Conservation (phyloP, 2,329 filamentous ascomycete genomes). For the Escovopsis sp. region DNA sequence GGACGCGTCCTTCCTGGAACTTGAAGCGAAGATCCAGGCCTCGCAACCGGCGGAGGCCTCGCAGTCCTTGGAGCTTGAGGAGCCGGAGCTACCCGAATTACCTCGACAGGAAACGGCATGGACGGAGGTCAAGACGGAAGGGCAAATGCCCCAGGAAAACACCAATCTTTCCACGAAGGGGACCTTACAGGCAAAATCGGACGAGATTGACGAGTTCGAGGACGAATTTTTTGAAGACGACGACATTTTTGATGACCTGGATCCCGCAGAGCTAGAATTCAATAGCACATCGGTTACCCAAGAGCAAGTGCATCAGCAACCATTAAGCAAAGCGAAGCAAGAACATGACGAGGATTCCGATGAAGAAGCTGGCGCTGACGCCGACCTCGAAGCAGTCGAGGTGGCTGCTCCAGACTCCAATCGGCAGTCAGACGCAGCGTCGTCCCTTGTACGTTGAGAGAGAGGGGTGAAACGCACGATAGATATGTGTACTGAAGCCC, state of each 20-base stretch:
- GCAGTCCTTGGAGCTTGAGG: not conserved
- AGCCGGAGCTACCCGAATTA: not conserved
- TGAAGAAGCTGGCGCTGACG: slow-evolving; percentile 48
- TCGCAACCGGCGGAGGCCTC: slow-evolving; percentile 18
- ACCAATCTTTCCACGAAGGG: not conserved
- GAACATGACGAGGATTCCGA: slow-evolving; percentile 21
- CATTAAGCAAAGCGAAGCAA: slow-evolving; percentile 1
- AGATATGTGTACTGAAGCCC: slow-evolving; percentile 42
- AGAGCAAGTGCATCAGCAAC: not conserved
- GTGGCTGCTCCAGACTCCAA: slow-evolving; percentile 56
- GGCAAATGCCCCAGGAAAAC: not conserved
- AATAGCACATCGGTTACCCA: slow-evolving; percentile 1
- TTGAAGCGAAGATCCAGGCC: slow-evolving; percentile 30
- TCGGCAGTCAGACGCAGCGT: slow-evolving; percentile 13
- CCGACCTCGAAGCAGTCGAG: slow-evolving; percentile 67
- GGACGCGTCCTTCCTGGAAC: slow-evolving; percentile 41
- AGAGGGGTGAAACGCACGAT: slow-evolving; percentile 6
- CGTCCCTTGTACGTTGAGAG: slow-evolving; percentile 24
- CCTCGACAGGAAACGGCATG: too few species aligned
- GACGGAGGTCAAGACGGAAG: not conserved
- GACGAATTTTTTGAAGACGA: slow-evolving; percentile 42
- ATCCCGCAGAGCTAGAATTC: slow-evolving; percentile 9
- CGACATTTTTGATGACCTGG: slow-evolving; percentile 10
- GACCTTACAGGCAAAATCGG: not conserved
- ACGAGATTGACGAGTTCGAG: slow-evolving; percentile 54